Evolutionary conservation across 1,139 yeast genomes (phyloP).

Genomic region (Debaryomyces psychrophilus): DNA sequence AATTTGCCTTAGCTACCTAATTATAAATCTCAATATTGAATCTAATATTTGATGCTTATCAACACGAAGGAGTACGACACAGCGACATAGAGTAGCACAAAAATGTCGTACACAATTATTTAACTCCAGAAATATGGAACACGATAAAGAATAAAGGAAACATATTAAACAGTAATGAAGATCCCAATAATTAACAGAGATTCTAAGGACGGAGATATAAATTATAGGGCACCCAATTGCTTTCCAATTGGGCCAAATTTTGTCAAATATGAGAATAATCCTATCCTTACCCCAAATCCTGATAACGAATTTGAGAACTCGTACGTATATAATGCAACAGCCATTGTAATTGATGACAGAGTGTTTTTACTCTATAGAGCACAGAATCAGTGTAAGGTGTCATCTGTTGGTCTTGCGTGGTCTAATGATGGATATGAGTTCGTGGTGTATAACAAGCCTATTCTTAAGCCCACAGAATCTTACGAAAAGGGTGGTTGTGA

Average conservation of each 20-base stretch:
- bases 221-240: slow-evolving; percentile 37
- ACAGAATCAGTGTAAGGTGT: slow-evolving; percentile 38
- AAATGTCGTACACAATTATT: slow-evolving; percentile 7
- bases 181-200: slow-evolving; percentile 32
- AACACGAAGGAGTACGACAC: slow-evolving; percentile 7
- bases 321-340: slow-evolving; percentile 48
- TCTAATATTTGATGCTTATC: slow-evolving; percentile 6
- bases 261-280: slow-evolving; percentile 37
- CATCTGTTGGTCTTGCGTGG: slow-evolving; percentile 49
- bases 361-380: slow-evolving; percentile 47
- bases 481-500: slow-evolving; percentile 49
- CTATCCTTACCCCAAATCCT: slow-evolving; percentile 46
- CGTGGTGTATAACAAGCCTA: slow-evolving; percentile 35
- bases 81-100: slow-evolving; percentile 1
- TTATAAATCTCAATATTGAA: neutral
- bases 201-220: slow-evolving; percentile 36
- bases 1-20: neutral
- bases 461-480: slow-evolving; percentile 41
- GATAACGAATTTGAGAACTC: slow-evolving; percentile 43
- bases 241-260: slow-evolving; percentile 50
- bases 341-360: slow-evolving; percentile 44
- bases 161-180: slow-evolving; percentile 24
- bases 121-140: slow-evolving; percentile 1
- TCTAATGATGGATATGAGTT: slow-evolving; percentile 43
- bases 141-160: neutral